Evolutionary conservation across 768 basidiomycete species (phyloP).

Genomic region (Pleurotus pulmonarius): DNA sequence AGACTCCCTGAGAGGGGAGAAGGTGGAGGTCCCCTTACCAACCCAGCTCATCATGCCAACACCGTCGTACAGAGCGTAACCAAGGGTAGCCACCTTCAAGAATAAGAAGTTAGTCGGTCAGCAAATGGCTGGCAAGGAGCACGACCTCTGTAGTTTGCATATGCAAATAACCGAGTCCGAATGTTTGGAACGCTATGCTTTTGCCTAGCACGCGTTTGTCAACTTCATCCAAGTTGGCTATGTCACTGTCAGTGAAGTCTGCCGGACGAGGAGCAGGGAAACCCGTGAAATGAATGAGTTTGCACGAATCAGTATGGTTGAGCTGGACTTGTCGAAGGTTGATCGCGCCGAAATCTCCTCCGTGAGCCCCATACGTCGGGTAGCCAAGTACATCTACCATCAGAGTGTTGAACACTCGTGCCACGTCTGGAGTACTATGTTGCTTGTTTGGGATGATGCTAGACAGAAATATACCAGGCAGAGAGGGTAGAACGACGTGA

Average conservation of each 20-base stretch:
- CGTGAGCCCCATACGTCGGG: slow-evolving; percentile 4
- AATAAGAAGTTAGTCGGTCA: neutral
- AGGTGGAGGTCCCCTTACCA: neutral
- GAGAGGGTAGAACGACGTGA: slow-evolving; percentile 7
- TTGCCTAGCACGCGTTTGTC: neutral
- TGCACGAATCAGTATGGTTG: slow-evolving; percentile 1
- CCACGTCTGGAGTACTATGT: slow-evolving; percentile 5
- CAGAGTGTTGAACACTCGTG: slow-evolving; percentile 6
- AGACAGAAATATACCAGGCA: slow-evolving; percentile 8
- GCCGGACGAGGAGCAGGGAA: slow-evolving; percentile 2
- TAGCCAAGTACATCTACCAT: slow-evolving; percentile 8
- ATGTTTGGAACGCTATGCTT: neutral
- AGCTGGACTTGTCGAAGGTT: slow-evolving; percentile 5
- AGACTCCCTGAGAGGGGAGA: neutral
- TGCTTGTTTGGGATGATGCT: neutral
- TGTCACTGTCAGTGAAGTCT: neutral
- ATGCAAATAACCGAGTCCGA: neutral
- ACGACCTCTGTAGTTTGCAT: slow-evolving; percentile 2
- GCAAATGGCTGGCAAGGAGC: neutral
- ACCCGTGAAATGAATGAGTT: slow-evolving; percentile 1
- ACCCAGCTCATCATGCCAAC: slow-evolving; percentile 2
- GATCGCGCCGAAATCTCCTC: slow-evolving; percentile 8
- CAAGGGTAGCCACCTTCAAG: neutral
- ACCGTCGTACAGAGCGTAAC: slow-evolving; percentile 3
- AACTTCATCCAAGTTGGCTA: neutral